Evolutionary conservation across 176 grass and related monocot species (phyloP), one percentile per base, ranked within the genome.

Genomic region (Cenchrus purpureus): DNA sequence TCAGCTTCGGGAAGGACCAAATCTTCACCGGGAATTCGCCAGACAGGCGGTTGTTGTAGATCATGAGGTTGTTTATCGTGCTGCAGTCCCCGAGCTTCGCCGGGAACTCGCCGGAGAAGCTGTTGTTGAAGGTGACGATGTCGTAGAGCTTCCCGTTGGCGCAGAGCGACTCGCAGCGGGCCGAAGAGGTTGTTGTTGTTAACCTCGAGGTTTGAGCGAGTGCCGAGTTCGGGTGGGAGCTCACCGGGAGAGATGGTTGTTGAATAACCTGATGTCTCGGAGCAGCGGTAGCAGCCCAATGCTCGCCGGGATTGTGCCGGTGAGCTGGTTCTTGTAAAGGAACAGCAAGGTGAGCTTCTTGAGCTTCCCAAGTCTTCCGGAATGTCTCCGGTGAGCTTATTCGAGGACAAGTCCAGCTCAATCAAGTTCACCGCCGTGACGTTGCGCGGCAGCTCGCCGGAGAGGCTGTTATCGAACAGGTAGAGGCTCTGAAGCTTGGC

Each of bases 91-190:
- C 82, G 5, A 95, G 68, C 12, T 79, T 82, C 13, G 80, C 76
- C 1, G 93, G 91, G 32, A 95, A 48, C 63, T 45, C 45, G 31
- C 89, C 91, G 4, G 83, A 82, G 64, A 98, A 86, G 68, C 25
- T 87, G 83, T 98, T 98, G 84, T 88, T 86, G 87, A 91, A 98
- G 55, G n/a, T 82, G 12, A 86, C 79, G 46, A 98, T 40, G 71
- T 86, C 74, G 12, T 1, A 65, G 13, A 98, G 89, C 7, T 0
- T 44, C 20, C 79, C 31, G 9, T 85, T 84, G 48, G 84, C 57
- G 69, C 95, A 98, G 2, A 98, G 82, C 4, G 86, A 40, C 10
- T 85, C 83, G 92, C 54, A 95, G 77, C 10, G 31, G 2, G 49
- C 93, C 95, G 7, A 85, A 90, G 61, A 98, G 20, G 16, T 73